phyloP scores from a whole-genome alignment of 1,139 yeast species.

The Debaryomyces psychrophilus region DNA sequence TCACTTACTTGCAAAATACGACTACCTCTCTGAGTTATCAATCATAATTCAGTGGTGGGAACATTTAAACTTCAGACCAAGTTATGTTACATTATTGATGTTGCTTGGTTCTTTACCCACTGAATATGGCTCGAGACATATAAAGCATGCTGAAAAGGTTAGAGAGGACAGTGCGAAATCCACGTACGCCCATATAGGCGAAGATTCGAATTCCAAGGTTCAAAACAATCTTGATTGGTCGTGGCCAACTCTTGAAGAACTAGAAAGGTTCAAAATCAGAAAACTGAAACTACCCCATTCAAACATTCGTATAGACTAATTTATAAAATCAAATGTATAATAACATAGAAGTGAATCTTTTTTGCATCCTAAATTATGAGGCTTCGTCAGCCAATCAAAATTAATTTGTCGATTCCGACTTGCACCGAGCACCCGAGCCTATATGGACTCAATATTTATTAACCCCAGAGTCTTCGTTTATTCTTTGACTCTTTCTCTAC shows the following conservation, averaged over 20 bases:
- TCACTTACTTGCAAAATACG: constrained; percentile 48
- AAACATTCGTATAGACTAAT: not conserved
- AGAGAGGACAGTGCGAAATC: constrained; percentile 17
- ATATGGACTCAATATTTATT: constrained; percentile 12
- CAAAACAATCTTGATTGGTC: constrained; percentile 22
- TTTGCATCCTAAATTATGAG: constrained; percentile 8
- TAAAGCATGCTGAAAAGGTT: constrained; percentile 40
- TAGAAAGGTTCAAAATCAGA: constrained; percentile 10
- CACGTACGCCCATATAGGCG: constrained; percentile 1
- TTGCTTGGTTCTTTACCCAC: constrained; percentile 44
- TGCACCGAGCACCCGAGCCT: constrained; percentile 14
- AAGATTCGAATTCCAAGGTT: not conserved
- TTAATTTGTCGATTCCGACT: constrained; percentile 1
- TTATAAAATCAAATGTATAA: constrained; percentile 1
- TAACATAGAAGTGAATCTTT: not conserved
- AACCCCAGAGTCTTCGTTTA: constrained; percentile 18
- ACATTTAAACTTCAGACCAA: constrained; percentile 50
- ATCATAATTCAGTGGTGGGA: constrained; percentile 64
- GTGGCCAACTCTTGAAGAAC: constrained; percentile 29
- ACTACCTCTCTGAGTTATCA: constrained; percentile 53
- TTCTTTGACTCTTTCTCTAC: not conserved
- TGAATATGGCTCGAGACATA: constrained; percentile 43
- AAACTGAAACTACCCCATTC: constrained; percentile 2
- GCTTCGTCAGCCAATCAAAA: constrained; percentile 10
- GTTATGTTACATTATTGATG: constrained; percentile 36